Percentiles rank a stretch among this genome's conserved stretches.
Conservation (phyloP, 148 eudicot species). For the Rhododendron simsii region DNA sequence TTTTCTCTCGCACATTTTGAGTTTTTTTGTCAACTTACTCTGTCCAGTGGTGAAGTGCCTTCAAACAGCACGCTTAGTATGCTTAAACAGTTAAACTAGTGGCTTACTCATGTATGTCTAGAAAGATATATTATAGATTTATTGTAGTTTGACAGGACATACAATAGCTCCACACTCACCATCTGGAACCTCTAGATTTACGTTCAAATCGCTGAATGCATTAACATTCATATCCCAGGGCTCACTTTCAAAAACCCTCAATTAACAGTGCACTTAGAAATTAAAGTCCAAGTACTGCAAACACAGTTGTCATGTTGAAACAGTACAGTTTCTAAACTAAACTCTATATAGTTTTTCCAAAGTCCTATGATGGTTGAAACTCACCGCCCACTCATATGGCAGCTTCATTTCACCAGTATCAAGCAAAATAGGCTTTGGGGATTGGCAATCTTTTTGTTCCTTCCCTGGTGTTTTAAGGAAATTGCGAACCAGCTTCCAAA, state of each 20-base stretch:
- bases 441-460: conserved; percentile 72
- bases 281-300: background rate
- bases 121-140: background rate
- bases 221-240: background rate
- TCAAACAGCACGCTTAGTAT: background rate
- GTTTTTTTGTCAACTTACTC: background rate
- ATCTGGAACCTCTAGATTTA: background rate
- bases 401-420: conserved; percentile 94
- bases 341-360: background rate
- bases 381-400: conserved; percentile 99
- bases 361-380: conserved; percentile 21
- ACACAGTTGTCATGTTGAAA: background rate
- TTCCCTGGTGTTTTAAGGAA: conserved; percentile 60
- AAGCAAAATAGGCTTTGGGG: conserved; percentile 82
- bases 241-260: background rate
- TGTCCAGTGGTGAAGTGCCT: background rate
- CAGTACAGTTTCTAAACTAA: background rate
- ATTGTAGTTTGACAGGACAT: background rate
- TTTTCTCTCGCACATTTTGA: background rate
- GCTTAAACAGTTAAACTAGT: background rate
- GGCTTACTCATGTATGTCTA: background rate
- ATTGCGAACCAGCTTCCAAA: conserved; percentile 82
- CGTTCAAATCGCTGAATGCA: background rate
- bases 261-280: background rate
- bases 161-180: background rate